Evolutionary conservation across 139 green algal genomes (phyloP), one percentile per base, ranked within the genome.

Genomic region (Volvox reticuliferus): DNA sequence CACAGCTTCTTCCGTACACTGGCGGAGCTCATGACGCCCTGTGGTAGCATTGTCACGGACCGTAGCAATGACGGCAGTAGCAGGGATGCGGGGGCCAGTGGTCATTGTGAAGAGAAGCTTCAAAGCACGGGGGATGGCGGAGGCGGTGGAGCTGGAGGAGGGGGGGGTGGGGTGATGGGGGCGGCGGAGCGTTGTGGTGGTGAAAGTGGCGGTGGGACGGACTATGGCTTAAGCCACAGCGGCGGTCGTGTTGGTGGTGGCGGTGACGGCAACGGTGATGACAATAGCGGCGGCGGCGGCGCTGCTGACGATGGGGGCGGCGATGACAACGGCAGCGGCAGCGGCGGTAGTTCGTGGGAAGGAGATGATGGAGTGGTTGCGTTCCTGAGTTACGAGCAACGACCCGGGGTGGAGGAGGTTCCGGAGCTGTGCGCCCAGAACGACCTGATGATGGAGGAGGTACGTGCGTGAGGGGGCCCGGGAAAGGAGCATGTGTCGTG

Each of bases 361-460:
- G 44, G 44, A 9, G 44, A 55, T 55, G 26, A 37, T 36, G 37
- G 26, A 26, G 33, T 44, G 28, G 30, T 77, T 30, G 69, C 71
- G 44, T 26, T 77, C 24, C 86, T 90, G 71, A 33, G 50, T 12
- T 90, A 61, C 50, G 86, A 90, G 86, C 28, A 76, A 9, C 86
- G 86, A 22, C 86, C 86, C 24, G 86, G 86, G 5, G 86, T 83
- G 73, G 86, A 90, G 86, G 86, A 83, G 71, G 50, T 90, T 71
- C 86, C 86, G 71, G 71, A 30, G 44, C 86, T 90, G 71, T 89
- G 68, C 36, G 36, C 26, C 21, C 2, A 24, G 35, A 35, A 89
- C 84, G 84, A 65, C 24, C 28, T 89, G 26, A n/a, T 36, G 84
- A 28, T n/a, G 3, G 26, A 28, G 2, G 67, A 89, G 84, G 84